Evolutionary conservation across 2,329 filamentous ascomycete genomes (phyloP).

Genomic region (Akanthomyces uredinophilus): DNA sequence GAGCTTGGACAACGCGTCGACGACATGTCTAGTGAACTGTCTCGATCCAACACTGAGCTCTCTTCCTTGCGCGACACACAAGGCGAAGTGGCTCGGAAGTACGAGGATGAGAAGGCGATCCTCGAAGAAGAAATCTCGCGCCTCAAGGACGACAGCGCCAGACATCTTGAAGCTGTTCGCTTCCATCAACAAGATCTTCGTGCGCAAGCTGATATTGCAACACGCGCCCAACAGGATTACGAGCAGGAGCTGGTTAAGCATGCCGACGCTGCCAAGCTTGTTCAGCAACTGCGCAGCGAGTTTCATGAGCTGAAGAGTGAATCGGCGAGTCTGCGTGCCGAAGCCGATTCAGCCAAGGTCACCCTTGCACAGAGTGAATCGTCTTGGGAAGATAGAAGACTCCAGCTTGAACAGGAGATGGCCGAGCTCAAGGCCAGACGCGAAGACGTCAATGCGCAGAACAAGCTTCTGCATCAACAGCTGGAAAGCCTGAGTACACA

Average conservation of each 20-base stretch:
- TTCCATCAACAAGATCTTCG: constrained; percentile 90
- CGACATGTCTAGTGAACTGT: constrained; percentile 77
- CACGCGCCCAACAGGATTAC: constrained; percentile 90
- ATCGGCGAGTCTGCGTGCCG: constrained; percentile 66
- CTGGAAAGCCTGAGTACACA: constrained; percentile 78
- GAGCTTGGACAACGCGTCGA: constrained; percentile 80
- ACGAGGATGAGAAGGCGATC: constrained; percentile 76
- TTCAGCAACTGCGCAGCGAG: constrained; percentile 74
- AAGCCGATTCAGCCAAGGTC: constrained; percentile 80
- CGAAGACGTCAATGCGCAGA: constrained; percentile 82
- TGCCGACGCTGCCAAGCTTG: constrained; percentile 82
- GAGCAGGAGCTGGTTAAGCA: constrained; percentile 93
- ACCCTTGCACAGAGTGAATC: constrained; percentile 74
- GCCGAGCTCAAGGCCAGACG: constrained; percentile 70
- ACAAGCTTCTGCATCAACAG: constrained; percentile 84
- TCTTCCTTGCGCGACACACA: constrained; percentile 75
- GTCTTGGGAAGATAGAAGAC: constrained; percentile 80
- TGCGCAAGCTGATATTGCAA: constrained; percentile 87
- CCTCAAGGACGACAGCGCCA: constrained; percentile 77
- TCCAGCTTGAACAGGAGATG: constrained; percentile 79
- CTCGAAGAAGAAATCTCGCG: constrained; percentile 75
- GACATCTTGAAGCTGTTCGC: constrained; percentile 71
- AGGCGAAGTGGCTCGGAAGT: constrained; percentile 63
- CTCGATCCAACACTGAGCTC: constrained; percentile 75
- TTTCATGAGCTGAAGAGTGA: constrained; percentile 79